These are phyloP conservation scores for Oehlia diaphana DNA, from an alignment of 192 early-diverging fungal genomes.

Conservation along the genomic window DNA sequence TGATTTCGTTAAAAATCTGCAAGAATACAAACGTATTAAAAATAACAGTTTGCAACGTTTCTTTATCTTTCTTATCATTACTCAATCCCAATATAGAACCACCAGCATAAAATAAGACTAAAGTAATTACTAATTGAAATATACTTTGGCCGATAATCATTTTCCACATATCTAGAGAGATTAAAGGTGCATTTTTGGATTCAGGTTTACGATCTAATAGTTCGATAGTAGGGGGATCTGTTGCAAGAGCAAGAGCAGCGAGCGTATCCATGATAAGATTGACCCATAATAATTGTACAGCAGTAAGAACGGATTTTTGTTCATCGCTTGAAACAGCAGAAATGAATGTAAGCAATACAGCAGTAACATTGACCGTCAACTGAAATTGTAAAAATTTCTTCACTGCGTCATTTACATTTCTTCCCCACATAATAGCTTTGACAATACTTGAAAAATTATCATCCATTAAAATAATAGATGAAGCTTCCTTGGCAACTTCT, in stretches of 20 bases:
- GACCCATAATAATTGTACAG: conserved; percentile 97
- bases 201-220: conserved; percentile 88
- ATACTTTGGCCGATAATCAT: conserved; percentile 92
- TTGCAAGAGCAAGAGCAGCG: conserved; percentile 95
- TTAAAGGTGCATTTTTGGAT: conserved; percentile 75
- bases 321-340: conserved; percentile 63
- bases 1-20: conserved; percentile 51
- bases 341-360: conserved; percentile 78
- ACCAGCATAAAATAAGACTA: conserved; percentile 67
- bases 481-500: conserved; percentile 99
- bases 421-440: conserved; percentile 97
- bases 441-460: conserved; percentile 98
- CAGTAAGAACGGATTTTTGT: conserved; percentile 86
- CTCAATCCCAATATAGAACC: conserved; percentile 62
- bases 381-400: conserved; percentile 99
- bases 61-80: conserved; percentile 30
- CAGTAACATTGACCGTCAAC: conserved; percentile 94
- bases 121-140: conserved; percentile 82
- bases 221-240: conserved; percentile 86
- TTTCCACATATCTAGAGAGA: conserved; percentile 93
- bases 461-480: conserved; percentile 96
- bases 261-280: conserved; percentile 99
- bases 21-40: conserved; percentile 88
- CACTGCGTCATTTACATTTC: conserved; percentile 93
- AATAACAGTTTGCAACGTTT: conserved; percentile 77